Percentiles rank a stretch among this genome's conserved stretches.
These are phyloP conservation scores for Aplosporella prunicola DNA, from an alignment of 2,329 filamentous ascomycete species.

Conservation along the genomic window DNA sequence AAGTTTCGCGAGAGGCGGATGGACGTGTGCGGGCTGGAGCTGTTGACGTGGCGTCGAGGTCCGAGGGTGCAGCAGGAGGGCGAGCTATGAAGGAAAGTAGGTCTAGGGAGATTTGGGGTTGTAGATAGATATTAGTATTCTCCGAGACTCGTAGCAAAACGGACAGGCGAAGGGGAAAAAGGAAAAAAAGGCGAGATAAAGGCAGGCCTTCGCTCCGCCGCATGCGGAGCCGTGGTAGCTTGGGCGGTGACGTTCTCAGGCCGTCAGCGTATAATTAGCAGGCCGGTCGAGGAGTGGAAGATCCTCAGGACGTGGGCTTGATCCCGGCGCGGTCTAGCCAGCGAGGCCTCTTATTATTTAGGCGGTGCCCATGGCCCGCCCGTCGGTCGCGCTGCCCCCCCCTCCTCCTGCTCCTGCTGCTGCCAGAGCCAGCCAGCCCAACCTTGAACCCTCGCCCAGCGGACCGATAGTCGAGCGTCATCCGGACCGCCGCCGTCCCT, in stretches of 20 bases:
- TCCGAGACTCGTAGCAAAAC: neutral
- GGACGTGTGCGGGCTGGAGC: slow-evolving; percentile 44
- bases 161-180: neutral
- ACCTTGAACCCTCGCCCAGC: too few species aligned
- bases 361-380: too few species aligned
- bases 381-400: slow-evolving; percentile 2
- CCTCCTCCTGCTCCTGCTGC: too few species aligned
- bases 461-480: neutral
- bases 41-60: slow-evolving; percentile 27
- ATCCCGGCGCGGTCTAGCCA: too few species aligned
- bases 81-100: neutral
- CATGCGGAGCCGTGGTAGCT: too few species aligned
- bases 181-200: too few species aligned
- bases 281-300: neutral
- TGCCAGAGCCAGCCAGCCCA: too few species aligned
- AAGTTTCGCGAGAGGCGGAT: slow-evolving; percentile 40
- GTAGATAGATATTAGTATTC: neutral
- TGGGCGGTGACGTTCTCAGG: too few species aligned
- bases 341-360: too few species aligned
- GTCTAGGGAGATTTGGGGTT: slow-evolving; percentile 6
- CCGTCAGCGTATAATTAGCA: neutral
- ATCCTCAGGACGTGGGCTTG: too few species aligned
- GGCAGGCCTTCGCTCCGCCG: too few species aligned
- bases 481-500: neutral
- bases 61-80: neutral